Percentiles rank a stretch among this genome's conserved stretches.
Evolutionary conservation across 176 grass and related monocot species (phyloP).

Genomic region (Juncus effusus): DNA sequence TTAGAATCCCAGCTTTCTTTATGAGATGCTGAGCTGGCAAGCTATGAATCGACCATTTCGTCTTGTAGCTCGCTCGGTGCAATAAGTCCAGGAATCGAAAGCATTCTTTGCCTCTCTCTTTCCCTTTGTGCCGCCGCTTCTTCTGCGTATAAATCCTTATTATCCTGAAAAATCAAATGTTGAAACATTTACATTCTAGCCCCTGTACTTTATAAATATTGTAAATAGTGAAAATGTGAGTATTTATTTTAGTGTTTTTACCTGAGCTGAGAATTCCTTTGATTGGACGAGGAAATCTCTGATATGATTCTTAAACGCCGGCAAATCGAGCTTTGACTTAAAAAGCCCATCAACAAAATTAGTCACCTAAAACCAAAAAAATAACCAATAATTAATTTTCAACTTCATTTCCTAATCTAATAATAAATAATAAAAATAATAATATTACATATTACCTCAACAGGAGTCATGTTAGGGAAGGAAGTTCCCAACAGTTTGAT

Average conservation of each 20-base stretch:
- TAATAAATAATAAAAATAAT: background rate
- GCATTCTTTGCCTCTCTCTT: conserved; percentile 88
- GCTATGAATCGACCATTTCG: conserved; percentile 95
- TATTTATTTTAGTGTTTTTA: conserved; percentile 21
- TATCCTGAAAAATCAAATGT: conserved; percentile 52
- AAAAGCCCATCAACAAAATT: conserved; percentile 88
- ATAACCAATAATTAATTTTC: background rate
- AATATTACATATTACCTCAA: conserved; percentile 47
- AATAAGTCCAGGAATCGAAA: conserved; percentile 91
- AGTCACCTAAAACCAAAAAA: conserved; percentile 53
- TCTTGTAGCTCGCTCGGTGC: conserved; percentile 97
- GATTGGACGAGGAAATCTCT: conserved; percentile 96
- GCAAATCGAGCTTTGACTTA: conserved; percentile 78
- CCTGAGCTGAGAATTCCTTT: conserved; percentile 97
- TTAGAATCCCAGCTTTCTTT: background rate
- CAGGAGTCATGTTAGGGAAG: conserved; percentile 92
- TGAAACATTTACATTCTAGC: background rate
- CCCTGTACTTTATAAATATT: background rate
- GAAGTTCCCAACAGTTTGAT: conserved; percentile 89
- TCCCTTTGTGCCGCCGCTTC: conserved; percentile 94
- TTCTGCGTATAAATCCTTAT: conserved; percentile 97
- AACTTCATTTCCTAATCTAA: background rate
- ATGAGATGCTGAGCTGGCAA: conserved; percentile 2
- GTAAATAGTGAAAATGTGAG: background rate
- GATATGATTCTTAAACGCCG: conserved; percentile 94